Conservation (phyloP, 1,139 yeast genomes). For the Debaryomyces sp. region DNA sequence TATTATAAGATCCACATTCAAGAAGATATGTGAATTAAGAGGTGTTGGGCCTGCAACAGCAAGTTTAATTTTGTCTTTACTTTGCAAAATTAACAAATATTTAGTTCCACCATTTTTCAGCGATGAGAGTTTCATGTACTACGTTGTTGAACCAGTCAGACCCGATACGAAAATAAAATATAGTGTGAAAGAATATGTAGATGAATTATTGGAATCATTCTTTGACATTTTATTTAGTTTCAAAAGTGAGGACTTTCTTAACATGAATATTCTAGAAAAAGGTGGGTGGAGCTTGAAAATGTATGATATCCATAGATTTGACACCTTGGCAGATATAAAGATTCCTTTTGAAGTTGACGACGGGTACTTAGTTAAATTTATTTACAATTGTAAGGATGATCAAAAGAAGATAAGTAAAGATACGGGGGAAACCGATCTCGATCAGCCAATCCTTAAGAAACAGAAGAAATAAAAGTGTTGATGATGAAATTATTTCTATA, state of each 20-base stretch:
- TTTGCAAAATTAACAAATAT: conserved; percentile 19
- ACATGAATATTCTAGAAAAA: conserved; percentile 28
- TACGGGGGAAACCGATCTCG: conserved; percentile 8
- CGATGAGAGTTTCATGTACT: conserved; percentile 47
- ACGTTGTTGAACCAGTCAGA: conserved; percentile 30
- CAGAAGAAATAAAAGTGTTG: conserved; percentile 1
- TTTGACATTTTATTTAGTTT: conserved; percentile 17
- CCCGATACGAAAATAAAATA: conserved; percentile 43
- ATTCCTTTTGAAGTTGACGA: conserved; percentile 21
- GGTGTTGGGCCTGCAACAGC: conserved; percentile 60
- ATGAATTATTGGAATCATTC: conserved; percentile 33
- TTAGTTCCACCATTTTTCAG: conserved; percentile 52
- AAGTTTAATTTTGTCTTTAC: conserved; percentile 43
- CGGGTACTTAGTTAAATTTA: conserved; percentile 11
- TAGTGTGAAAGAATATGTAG: conserved; percentile 43
- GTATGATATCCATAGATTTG: conserved; percentile 27
- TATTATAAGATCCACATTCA: conserved; percentile 27
- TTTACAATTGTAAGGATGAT: conserved; percentile 6
- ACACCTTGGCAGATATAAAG: conserved; percentile 28
- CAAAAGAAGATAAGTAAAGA: conserved; percentile 8
- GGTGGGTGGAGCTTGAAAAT: conserved; percentile 45
- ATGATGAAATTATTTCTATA: neutral
- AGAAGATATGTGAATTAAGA: conserved; percentile 33
- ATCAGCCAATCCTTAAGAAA: conserved; percentile 9
- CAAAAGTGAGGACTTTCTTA: conserved; percentile 10